These are phyloP conservation scores for Solanum dulcamara DNA, from an alignment of 257 asterid species.

Conservation along the genomic window DNA sequence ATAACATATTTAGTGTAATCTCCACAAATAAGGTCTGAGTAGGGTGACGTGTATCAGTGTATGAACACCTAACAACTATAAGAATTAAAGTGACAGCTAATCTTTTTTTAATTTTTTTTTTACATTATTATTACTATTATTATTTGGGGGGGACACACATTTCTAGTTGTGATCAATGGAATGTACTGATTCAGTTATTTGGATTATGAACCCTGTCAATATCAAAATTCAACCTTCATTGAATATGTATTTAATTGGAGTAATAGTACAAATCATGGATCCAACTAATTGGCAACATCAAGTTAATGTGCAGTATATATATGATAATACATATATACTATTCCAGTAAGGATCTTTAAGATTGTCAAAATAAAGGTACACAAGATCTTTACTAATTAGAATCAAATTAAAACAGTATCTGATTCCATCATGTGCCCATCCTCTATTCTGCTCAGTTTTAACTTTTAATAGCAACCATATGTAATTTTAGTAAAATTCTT, in stretches of 20 bases:
- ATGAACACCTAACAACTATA: too few species aligned
- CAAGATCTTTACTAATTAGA: background rate
- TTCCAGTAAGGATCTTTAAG: background rate
- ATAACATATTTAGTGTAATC: too few species aligned
- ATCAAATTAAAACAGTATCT: background rate
- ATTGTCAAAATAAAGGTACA: background rate
- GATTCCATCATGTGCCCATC: background rate
- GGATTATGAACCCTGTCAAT: background rate
- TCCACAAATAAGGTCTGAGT: too few species aligned
- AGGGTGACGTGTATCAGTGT: too few species aligned
- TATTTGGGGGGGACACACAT: background rate
- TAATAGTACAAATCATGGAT: background rate
- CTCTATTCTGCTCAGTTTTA: background rate
- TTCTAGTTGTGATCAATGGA: background rate
- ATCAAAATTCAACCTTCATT: background rate
- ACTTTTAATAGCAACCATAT: background rate
- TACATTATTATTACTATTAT: too few species aligned
- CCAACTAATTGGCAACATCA: background rate
- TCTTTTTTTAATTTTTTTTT: too few species aligned
- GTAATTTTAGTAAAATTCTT: background rate
- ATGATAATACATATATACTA: background rate
- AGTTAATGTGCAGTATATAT: background rate
- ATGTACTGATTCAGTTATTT: background rate
- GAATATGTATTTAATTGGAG: background rate
- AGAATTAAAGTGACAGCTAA: background rate